phyloP scores from a whole-genome alignment of 1,139 yeast genomes.

The Blastobotrys apis region DNA sequence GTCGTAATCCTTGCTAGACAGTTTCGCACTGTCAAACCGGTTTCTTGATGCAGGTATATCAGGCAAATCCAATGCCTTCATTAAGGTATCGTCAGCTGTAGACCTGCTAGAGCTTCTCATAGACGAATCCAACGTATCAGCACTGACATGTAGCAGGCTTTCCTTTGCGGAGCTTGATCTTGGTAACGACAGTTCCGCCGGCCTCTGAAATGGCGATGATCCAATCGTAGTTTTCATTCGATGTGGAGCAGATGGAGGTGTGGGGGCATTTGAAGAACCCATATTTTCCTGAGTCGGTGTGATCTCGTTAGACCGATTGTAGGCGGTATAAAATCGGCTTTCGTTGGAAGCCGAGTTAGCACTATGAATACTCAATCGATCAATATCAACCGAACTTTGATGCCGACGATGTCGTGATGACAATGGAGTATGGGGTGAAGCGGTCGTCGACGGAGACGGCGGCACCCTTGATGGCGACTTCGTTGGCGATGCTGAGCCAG shows the following conservation, averaged over 20 bases:
- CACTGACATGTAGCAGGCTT: background rate
- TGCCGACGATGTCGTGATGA: background rate
- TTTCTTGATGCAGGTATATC: slow-evolving; percentile 31
- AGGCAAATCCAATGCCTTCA: slow-evolving; percentile 33
- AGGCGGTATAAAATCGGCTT: slow-evolving; percentile 1
- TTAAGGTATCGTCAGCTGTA: slow-evolving; percentile 26
- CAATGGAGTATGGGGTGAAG: background rate
- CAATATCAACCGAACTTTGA: background rate
- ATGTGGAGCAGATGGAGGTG: slow-evolving; percentile 1
- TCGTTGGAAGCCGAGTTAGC: background rate
- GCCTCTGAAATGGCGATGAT: background rate
- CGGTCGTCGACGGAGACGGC: too few relatives aligned
- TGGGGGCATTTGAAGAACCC: background rate
- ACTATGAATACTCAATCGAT: background rate
- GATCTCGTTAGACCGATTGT: slow-evolving; percentile 5
- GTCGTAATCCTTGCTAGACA: slow-evolving; percentile 37
- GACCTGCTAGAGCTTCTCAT: slow-evolving; percentile 26
- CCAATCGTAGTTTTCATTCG: slow-evolving; percentile 10
- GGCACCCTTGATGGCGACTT: too few relatives aligned
- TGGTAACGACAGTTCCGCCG: slow-evolving; percentile 4
- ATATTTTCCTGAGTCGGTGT: background rate
- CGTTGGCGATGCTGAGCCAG: too few relatives aligned
- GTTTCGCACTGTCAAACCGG: slow-evolving; percentile 41
- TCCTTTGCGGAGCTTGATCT: slow-evolving; percentile 8
- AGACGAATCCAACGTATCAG: slow-evolving; percentile 14